Base-by-base conservation (phyloP, 2,329 filamentous ascomycete species). In the Neonectria punicea region DNA sequence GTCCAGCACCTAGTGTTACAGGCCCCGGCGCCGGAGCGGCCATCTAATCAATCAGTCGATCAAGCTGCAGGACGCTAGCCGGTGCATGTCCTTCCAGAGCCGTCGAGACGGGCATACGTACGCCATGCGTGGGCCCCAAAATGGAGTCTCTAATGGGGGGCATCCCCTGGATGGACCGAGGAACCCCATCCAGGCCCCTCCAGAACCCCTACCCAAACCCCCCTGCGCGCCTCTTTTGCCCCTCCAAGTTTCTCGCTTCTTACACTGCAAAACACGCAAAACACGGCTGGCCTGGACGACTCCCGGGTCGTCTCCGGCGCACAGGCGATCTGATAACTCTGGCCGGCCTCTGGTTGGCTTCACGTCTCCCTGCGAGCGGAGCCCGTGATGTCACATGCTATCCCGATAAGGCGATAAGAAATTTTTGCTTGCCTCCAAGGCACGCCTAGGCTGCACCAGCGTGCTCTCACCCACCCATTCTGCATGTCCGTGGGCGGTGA, bases 1-100 rank as follows among this genome's bases (percentile, higher is more conserved):
- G 22, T 39, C 49, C 36, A 25, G 43, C 14, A 16, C 14, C 14
- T 34, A 41, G 43, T 53, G 49, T 28, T 43, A 18, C 53, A 41
- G 11, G 11, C 43, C 49, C 51, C 62, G 58, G 68, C 54, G 56
- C 60, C 53, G 41, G 57, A 51, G 39, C 56, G 61, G 57, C 41
- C 68, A 74, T 74, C 72, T 74, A 73, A 74, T 74, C 72, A 74
- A 74, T 74, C 72, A 72, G 66, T 72, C 30, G 72, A 74, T 73
- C 72, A 70, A 70, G 44, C 14, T 67, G 67, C 70, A 74, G 58
- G 61, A 53, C 62, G 65, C 71, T 73, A 71, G 47, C 51, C 34
- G 16, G 51, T 18, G n/a, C 25, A 51, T 36, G 44, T 28, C 43
- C 56, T 51, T 59, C 44, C 34, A 39, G n/a, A 11, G 36, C 46